Percentiles rank a stretch among this genome's conserved stretches.
Evolutionary conservation across 768 basidiomycete species (phyloP).

Genomic region (Pulveroboletus frians): DNA sequence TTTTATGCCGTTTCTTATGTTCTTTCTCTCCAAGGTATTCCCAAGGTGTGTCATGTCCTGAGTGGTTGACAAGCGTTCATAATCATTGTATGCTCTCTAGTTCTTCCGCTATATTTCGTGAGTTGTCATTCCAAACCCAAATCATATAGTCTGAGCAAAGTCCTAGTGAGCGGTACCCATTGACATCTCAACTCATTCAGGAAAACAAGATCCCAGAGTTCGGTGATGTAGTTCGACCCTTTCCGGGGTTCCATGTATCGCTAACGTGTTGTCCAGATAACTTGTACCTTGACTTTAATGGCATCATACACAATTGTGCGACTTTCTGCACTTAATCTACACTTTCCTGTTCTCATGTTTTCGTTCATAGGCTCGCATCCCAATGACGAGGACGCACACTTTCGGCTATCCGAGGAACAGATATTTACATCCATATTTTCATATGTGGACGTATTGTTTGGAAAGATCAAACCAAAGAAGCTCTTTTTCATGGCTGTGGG

Average conservation of each 20-base stretch:
- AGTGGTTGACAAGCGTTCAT: conserved; percentile 1
- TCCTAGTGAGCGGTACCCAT: conserved; percentile 88
- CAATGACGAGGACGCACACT: conserved; percentile 93
- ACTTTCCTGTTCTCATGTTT: neutral
- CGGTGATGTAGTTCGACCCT: conserved; percentile 42
- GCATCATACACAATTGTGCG: conserved; percentile 79
- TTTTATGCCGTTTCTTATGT: neutral
- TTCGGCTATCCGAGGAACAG: conserved; percentile 92
- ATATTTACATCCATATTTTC: conserved; percentile 96
- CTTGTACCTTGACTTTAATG: conserved; percentile 92
- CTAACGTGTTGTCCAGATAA: conserved; percentile 52
- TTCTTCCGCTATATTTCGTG: conserved; percentile 97
- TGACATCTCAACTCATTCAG: conserved; percentile 95
- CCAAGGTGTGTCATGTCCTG: conserved; percentile 45
- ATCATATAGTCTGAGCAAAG: conserved; percentile 10
- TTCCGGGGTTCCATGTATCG: neutral
- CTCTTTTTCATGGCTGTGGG: conserved; percentile 99
- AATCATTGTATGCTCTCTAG: conserved; percentile 35
- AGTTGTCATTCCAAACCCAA: conserved; percentile 24
- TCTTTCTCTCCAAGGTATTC: conserved; percentile 42
- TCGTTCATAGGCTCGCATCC: conserved; percentile 74
- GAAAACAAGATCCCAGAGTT: conserved; percentile 99
- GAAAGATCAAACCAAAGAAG: conserved; percentile 96
- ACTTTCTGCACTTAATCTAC: neutral
- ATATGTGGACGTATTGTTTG: conserved; percentile 95